phyloP scores from a whole-genome alignment of 2,329 filamentous ascomycete species.

The Fusarium algeriense region DNA sequence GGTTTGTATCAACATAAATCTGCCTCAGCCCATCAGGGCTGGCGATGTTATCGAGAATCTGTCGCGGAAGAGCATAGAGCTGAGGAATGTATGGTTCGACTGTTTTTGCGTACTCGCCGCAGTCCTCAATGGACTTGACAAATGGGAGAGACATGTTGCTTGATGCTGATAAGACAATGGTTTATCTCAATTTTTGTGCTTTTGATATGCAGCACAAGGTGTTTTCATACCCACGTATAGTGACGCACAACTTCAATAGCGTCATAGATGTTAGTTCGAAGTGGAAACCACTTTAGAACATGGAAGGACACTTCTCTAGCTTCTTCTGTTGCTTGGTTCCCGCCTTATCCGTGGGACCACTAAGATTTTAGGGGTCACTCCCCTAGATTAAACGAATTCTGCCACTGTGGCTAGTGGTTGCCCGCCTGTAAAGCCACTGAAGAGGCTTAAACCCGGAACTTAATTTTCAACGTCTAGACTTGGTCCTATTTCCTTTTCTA shows the following conservation, averaged over 20 bases:
- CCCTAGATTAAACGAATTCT: slow-evolving; percentile 28
- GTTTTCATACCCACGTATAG: slow-evolving; percentile 20
- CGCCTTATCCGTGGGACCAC: slow-evolving; percentile 11
- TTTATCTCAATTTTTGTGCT: not conserved
- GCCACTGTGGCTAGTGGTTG: slow-evolving; percentile 45
- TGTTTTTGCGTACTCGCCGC: slow-evolving; percentile 79
- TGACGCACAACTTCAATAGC: slow-evolving; percentile 12
- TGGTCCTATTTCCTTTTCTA: slow-evolving; percentile 4
- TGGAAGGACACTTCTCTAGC: slow-evolving; percentile 17
- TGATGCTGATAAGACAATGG: slow-evolving; percentile 33
- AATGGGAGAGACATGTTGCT: slow-evolving; percentile 75
- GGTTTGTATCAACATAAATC: slow-evolving; percentile 88
- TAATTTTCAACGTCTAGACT: slow-evolving; percentile 31
- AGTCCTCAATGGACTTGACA: slow-evolving; percentile 78
- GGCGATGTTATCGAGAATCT: slow-evolving; percentile 69
- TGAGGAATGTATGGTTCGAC: slow-evolving; percentile 81
- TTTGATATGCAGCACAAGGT: not conserved
- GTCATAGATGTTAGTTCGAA: slow-evolving; percentile 36
- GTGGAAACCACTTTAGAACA: not conserved
- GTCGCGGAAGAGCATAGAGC: slow-evolving; percentile 76
- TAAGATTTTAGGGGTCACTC: slow-evolving; percentile 10
- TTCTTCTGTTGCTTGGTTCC: slow-evolving; percentile 4
- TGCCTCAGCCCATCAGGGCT: slow-evolving; percentile 72
- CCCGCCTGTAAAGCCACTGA: slow-evolving; percentile 35
- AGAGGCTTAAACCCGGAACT: slow-evolving; percentile 6